A percentile compares a stretch with the other conserved stretches of the same genome.
Conservation (phyloP, 2,329 filamentous ascomycete species). For the Harringtonia aguacate region DNA sequence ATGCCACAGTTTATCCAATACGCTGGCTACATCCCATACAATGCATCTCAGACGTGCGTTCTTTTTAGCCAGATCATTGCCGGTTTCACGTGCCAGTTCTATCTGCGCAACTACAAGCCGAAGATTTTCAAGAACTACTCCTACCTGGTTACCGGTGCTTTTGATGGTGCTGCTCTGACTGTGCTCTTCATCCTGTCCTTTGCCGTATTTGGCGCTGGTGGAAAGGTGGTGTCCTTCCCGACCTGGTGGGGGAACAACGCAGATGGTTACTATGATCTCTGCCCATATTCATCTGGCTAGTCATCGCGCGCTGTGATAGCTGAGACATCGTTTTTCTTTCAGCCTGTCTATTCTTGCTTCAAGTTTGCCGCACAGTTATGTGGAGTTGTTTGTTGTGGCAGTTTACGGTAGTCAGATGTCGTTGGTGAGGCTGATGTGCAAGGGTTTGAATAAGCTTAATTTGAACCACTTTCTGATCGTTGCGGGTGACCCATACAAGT, state of each 20-base stretch:
- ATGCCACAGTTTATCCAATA: slow-evolving; percentile 43
- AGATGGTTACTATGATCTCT: slow-evolving; percentile 36
- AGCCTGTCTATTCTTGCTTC: too few species aligned
- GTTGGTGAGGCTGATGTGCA: too few species aligned
- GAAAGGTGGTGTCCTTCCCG: slow-evolving; percentile 30
- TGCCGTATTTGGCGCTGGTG: slow-evolving; percentile 41
- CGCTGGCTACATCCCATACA: slow-evolving; percentile 43
- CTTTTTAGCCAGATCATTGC: slow-evolving; percentile 32
- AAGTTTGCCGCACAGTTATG: too few species aligned
- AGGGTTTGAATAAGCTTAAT: too few species aligned
- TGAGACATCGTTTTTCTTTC: too few species aligned
- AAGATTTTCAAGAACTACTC: slow-evolving; percentile 42
- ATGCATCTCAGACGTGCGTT: slow-evolving; percentile 43
- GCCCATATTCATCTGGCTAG: slow-evolving; percentile 22
- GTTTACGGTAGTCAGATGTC: too few species aligned
- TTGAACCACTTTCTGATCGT: too few species aligned
- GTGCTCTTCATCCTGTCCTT: slow-evolving; percentile 43
- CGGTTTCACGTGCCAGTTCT: slow-evolving; percentile 38
- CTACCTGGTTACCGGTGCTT: slow-evolving; percentile 41
- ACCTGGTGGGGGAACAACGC: slow-evolving; percentile 44
- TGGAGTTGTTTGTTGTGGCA: too few species aligned
- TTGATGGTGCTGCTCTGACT: slow-evolving; percentile 37
- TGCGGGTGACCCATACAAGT: too few species aligned
- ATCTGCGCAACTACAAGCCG: slow-evolving; percentile 40
- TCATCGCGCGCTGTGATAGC: too few species aligned